Evolutionary conservation across 805 yeast species (phyloP).

Genomic region (Schwanniomyces polymorphus): DNA sequence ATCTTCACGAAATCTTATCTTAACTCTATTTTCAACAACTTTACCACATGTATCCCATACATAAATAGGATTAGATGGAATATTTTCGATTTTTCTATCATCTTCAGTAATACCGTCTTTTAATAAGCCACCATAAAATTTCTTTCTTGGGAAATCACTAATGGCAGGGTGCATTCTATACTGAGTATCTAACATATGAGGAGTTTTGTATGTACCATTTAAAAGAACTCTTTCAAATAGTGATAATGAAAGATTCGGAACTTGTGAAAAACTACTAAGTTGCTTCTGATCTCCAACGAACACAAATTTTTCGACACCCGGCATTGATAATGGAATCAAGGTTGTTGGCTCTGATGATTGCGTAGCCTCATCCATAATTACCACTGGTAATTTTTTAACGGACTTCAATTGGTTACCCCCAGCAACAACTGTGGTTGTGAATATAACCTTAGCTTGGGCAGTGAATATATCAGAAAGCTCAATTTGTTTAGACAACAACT

Average conservation of each 20-base stretch:
- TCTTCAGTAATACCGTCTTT: conserved; percentile 59
- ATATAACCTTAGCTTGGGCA: conserved; percentile 66
- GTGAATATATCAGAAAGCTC: conserved; percentile 50
- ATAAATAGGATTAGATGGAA: conserved; percentile 51
- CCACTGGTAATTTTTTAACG: conserved; percentile 57
- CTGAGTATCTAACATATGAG: conserved; percentile 69
- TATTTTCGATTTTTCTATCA: conserved; percentile 46
- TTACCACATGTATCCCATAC: conserved; percentile 61
- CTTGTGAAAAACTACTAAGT: conserved; percentile 68
- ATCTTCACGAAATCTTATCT: conserved; percentile 46
- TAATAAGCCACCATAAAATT: conserved; percentile 50
- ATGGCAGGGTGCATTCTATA: conserved; percentile 69
- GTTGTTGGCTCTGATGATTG: conserved; percentile 76
- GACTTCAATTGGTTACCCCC: conserved; percentile 65
- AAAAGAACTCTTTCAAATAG: conserved; percentile 65
- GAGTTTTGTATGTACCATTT: conserved; percentile 59
- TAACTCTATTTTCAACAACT: conserved; percentile 48
- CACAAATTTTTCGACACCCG: conserved; percentile 64
- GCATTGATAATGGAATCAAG: conserved; percentile 67
- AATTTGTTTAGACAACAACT: conserved; percentile 44
- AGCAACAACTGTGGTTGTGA: conserved; percentile 72
- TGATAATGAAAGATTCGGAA: conserved; percentile 65
- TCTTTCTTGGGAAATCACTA: conserved; percentile 56
- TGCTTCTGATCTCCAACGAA: conserved; percentile 80
- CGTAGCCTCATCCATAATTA: conserved; percentile 78